A percentile compares a stretch with the other conserved stretches of the same genome.
phyloP scores from a whole-genome alignment of 345 rosid genomes.

The Carallia pectinifolia region DNA sequence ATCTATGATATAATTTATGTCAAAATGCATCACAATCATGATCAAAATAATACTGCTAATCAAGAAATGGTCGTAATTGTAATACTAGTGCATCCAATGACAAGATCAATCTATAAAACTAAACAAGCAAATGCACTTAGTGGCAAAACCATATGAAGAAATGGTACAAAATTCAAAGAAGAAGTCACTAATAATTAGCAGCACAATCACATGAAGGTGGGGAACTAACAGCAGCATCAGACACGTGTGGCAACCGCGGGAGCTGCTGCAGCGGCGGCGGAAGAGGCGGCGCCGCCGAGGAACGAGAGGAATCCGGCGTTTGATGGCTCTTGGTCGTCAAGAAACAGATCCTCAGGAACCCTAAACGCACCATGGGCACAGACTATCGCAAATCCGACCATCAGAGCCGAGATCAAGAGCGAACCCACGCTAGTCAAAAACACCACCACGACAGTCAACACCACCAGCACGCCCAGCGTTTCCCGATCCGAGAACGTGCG shows the following conservation, averaged over 20 bases:
- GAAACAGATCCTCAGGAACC: conserved; percentile 78
- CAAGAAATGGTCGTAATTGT: no score
- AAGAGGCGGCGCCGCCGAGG: conserved; percentile 65
- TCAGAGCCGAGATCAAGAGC: conserved; percentile 57
- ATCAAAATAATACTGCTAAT: no score
- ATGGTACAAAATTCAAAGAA: neutral
- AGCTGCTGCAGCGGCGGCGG: conserved; percentile 58
- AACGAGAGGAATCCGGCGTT: conserved; percentile 63
- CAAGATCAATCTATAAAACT: no score
- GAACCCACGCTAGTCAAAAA: conserved; percentile 83
- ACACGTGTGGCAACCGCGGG: conserved; percentile 53
- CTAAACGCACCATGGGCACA: conserved; percentile 82
- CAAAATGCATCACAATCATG: no score
- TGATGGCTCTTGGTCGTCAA: conserved; percentile 73
- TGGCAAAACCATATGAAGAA: neutral
- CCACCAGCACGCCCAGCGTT: conserved; percentile 51
- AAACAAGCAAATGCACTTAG: no score
- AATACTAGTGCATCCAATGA: no score
- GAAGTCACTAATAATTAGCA: neutral
- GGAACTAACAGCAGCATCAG: conserved; percentile 7
- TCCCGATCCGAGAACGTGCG: conserved; percentile 81
- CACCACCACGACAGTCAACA: conserved; percentile 58
- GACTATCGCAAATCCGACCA: conserved; percentile 69
- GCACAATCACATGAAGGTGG: neutral
- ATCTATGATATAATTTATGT: no score